Conservation (phyloP, 352 stramenopile species). For the Globisporangium cylindrosporum region DNA sequence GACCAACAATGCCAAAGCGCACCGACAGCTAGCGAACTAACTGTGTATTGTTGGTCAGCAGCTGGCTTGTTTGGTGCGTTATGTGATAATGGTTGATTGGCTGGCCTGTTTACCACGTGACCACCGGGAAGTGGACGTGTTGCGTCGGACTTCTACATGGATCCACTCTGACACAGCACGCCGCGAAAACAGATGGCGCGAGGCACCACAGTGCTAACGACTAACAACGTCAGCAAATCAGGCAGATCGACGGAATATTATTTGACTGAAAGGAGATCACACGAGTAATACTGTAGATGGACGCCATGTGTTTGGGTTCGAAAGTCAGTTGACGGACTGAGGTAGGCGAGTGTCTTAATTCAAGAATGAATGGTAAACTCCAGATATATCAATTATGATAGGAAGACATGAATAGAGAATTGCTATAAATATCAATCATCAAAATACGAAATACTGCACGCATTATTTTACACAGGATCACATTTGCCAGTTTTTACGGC, state of each 20-base stretch:
- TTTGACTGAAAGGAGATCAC: neutral
- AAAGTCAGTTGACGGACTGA: no score
- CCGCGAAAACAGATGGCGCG: neutral
- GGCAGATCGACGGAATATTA: neutral
- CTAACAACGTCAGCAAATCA: neutral
- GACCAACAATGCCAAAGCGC: neutral
- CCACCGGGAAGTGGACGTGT: neutral
- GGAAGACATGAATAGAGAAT: no score
- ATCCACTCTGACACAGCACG: no score
- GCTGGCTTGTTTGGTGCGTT: neutral
- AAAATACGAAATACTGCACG: no score
- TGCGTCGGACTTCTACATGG: neutral
- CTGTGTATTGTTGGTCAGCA: neutral
- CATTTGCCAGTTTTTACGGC: no score
- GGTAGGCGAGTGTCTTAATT: no score
- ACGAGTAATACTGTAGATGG: no score
- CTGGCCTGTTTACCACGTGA: neutral
- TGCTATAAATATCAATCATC: no score
- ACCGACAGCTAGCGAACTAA: neutral
- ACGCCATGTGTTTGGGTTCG: no score
- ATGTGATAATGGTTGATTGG: neutral
- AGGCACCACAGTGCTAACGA: neutral
- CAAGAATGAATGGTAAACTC: no score
- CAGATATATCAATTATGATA: no score
- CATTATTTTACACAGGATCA: no score